phyloP scores from a whole-genome alignment of 768 basidiomycete species.

The Phlebiopsis gigantea region DNA sequence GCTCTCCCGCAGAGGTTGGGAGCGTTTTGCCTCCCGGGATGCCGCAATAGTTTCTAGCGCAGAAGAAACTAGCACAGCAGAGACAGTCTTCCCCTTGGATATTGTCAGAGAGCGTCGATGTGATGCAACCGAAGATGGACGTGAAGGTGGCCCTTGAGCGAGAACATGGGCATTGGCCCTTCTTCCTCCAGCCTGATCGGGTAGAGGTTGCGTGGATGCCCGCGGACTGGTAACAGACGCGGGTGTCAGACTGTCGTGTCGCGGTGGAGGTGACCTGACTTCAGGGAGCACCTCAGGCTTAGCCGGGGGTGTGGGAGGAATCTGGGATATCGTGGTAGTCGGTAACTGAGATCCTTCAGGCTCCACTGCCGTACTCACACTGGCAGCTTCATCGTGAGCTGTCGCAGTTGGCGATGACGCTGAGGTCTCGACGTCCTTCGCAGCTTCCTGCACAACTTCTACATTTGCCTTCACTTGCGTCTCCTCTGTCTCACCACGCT shows the following conservation, averaged over 20 bases:
- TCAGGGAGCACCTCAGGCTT: constrained; percentile 14
- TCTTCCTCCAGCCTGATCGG: constrained; percentile 11
- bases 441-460: not conserved
- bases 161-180: constrained; percentile 16
- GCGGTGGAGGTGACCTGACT: constrained; percentile 16
- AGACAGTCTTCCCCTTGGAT: constrained; percentile 65
- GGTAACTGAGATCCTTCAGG: not conserved
- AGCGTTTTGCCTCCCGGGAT: constrained; percentile 86
- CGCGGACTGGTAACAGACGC: constrained; percentile 9
- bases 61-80: constrained; percentile 74
- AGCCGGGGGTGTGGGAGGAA: constrained; percentile 22
- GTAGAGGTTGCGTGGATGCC: not conserved
- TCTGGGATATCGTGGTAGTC: constrained; percentile 7
- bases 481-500: not conserved
- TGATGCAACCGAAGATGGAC: constrained; percentile 16
- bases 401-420: constrained; percentile 7
- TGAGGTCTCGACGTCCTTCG: not conserved
- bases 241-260: constrained; percentile 20
- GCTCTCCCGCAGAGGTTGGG: constrained; percentile 74
- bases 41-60: constrained; percentile 82
- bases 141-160: constrained; percentile 16
- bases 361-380: not conserved
- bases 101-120: constrained; percentile 33
- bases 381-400: not conserved
- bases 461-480: not conserved